Evolutionary conservation across 1,284 basidiomycete species (phyloP).

Genomic region (Taiwanofungus camphoratus): DNA sequence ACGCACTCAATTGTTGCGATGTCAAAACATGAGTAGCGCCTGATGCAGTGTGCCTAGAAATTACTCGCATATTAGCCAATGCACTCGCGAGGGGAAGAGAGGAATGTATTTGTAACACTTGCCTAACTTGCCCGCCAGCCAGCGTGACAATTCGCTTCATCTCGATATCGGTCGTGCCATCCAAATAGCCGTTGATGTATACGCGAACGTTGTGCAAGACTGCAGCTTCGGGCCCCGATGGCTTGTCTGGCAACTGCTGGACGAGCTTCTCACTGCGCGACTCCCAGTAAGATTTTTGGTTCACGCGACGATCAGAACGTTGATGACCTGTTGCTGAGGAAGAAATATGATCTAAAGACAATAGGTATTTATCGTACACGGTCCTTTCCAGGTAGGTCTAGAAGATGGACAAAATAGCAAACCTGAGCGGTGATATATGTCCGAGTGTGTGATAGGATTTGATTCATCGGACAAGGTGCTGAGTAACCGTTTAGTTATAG

Average conservation of each 20-base stretch:
- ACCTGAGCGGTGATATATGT: constrained; percentile 57
- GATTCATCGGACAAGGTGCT: constrained; percentile 49
- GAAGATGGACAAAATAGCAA: constrained; percentile 15
- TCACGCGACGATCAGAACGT: constrained; percentile 45
- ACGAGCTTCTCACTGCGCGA: constrained; percentile 46
- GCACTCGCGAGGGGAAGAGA: neutral
- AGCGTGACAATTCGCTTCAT: constrained; percentile 55
- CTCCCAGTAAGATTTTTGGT: constrained; percentile 35
- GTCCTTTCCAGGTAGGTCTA: neutral
- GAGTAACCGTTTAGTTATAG: constrained; percentile 51
- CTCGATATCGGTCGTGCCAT: constrained; percentile 67
- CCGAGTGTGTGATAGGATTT: constrained; percentile 71
- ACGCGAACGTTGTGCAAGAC: constrained; percentile 40
- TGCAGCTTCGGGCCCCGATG: constrained; percentile 21
- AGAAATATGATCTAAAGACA: constrained; percentile 44
- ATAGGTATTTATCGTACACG: constrained; percentile 1
- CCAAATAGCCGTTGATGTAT: constrained; percentile 65
- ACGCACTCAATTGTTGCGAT: constrained; percentile 57
- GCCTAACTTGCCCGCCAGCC: constrained; percentile 52
- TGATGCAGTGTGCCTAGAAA: constrained; percentile 42
- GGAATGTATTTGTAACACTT: constrained; percentile 22
- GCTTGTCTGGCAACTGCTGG: constrained; percentile 33
- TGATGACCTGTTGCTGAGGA: constrained; percentile 66
- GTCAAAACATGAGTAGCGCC: constrained; percentile 69
- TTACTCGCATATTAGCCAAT: too few relatives aligned